Evolutionary conservation across 148 eudicot genomes (phyloP).

Genomic region (Bassia scoparia): DNA sequence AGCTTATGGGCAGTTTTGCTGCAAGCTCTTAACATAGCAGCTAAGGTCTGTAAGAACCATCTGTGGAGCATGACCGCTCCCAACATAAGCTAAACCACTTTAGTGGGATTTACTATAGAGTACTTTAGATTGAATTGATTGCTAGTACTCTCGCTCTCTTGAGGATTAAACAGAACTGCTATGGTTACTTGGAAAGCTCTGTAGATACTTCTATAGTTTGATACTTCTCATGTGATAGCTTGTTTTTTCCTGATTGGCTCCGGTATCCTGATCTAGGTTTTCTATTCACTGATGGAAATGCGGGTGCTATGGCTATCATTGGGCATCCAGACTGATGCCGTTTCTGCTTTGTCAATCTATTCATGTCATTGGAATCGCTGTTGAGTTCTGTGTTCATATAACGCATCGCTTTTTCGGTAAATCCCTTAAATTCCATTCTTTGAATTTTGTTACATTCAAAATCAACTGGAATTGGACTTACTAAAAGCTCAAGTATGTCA

Average conservation of each 20-base stretch:
- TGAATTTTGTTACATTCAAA: neutral
- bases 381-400: constrained; percentile 94
- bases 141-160: neutral
- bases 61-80: neutral
- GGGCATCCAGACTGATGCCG: constrained; percentile 81
- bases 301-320: constrained; percentile 96
- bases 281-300: constrained; percentile 28
- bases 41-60: neutral
- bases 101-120: neutral
- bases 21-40: neutral
- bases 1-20: neutral
- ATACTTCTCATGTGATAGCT: neutral
- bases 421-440: constrained; percentile 11
- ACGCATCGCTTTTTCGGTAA: constrained; percentile 95
- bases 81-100: neutral
- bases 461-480: neutral
- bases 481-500: neutral
- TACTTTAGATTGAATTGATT: neutral
- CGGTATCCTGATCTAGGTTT: neutral
- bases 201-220: neutral
- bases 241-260: neutral
- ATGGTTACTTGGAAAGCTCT: neutral
- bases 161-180: neutral
- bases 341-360: constrained; percentile 94
- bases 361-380: constrained; percentile 97